These are phyloP conservation scores for Gossypium gossypioides DNA, from an alignment of 441 rosid species.

Conservation along the genomic window DNA sequence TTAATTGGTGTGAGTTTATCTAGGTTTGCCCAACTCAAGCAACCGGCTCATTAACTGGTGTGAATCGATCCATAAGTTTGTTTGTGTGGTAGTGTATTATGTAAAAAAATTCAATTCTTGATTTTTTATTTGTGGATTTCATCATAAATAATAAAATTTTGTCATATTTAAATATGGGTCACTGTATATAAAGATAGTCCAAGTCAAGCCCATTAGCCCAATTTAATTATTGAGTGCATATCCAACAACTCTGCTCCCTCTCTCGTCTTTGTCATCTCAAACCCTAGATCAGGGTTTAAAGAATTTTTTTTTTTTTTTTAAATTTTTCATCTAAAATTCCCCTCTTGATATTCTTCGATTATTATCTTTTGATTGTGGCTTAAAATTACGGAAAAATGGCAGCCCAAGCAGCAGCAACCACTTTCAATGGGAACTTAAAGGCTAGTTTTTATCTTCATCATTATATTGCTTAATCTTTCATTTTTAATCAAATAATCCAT, in stretches of 20 bases:
- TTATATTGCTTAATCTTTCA: not conserved
- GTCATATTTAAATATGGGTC: not conserved
- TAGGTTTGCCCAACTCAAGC: too few species aligned
- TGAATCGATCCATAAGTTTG: too few species aligned
- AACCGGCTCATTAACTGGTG: too few species aligned
- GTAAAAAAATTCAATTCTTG: not conserved
- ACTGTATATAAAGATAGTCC: not conserved
- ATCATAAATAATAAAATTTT: too few species aligned
- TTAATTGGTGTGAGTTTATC: not conserved
- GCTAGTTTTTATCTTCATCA: conserved; percentile 17
- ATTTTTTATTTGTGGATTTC: not conserved
- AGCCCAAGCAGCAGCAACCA: conserved; percentile 24
- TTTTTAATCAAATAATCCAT: not conserved
- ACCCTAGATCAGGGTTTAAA: not conserved
- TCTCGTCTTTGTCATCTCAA: not conserved
- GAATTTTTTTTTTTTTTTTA: not conserved
- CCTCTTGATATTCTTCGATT: not conserved
- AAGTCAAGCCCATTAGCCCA: not conserved
- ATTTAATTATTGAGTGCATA: not conserved
- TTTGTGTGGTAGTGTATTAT: not conserved
- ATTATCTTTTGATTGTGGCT: not conserved
- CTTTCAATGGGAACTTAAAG: conserved; percentile 74
- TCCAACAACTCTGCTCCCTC: not conserved
- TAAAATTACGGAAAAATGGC: not conserved
- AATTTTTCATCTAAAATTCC: not conserved